phyloP scores from a whole-genome alignment of 495 filamentous ascomycete genomes.

The Filosporella fistucella region DNA sequence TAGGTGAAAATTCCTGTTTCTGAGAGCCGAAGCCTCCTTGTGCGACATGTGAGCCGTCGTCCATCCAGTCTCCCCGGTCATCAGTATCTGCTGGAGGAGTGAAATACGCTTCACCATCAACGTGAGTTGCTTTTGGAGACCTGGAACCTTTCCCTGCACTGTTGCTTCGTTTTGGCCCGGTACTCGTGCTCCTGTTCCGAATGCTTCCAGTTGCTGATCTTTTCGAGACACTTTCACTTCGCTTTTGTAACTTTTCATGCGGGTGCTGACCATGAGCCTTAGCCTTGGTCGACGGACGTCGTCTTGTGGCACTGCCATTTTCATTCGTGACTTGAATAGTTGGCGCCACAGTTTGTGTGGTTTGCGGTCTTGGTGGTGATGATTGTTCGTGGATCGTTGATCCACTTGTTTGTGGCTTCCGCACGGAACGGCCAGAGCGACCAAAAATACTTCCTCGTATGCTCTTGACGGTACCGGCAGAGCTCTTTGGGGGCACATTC shows the following conservation, averaged over 20 bases:
- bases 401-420: conserved; percentile 31
- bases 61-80: conserved; percentile 5
- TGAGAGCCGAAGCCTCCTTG: not conserved
- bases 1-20: no score
- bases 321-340: conserved; percentile 47
- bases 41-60: not conserved
- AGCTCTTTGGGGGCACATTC: conserved; percentile 57
- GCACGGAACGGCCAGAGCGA: conserved; percentile 29
- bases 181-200: conserved; percentile 18
- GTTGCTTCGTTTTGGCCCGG: not conserved
- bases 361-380: conserved; percentile 36
- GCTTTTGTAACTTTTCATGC: conserved; percentile 42
- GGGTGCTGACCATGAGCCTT: conserved; percentile 20
- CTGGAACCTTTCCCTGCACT: not conserved
- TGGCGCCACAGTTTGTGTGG: conserved; percentile 40
- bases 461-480: conserved; percentile 66
- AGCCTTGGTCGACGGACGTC: conserved; percentile 8
- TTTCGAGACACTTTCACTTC: conserved; percentile 27
- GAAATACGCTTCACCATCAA: conserved; percentile 33
- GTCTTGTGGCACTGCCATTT: conserved; percentile 19
- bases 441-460: conserved; percentile 73
- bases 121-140: conserved; percentile 22
- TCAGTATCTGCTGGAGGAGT: conserved; percentile 29
- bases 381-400: conserved; percentile 27
- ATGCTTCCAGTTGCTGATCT: conserved; percentile 5